phyloP scores from a whole-genome alignment of 768 basidiomycete species.

The Tricholomella constricta region DNA sequence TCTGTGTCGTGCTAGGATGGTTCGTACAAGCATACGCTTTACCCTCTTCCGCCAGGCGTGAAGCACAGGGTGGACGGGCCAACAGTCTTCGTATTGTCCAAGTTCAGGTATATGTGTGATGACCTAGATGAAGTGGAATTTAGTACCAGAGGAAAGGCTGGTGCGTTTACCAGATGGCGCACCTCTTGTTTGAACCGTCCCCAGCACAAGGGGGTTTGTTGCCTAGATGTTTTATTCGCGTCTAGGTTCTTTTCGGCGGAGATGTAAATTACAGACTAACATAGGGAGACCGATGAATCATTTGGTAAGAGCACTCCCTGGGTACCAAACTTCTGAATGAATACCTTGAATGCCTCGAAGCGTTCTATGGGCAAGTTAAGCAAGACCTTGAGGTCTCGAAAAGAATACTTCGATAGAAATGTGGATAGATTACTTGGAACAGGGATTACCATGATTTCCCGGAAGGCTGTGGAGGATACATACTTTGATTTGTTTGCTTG shows the following conservation, averaged over 20 bases:
- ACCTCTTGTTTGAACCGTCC: not conserved
- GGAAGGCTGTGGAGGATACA: not conserved
- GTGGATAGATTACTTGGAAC: not conserved
- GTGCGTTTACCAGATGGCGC: not conserved
- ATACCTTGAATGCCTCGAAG: conserved; percentile 1
- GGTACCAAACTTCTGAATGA: not conserved
- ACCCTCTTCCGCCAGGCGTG: not conserved
- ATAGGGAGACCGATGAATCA: too few species aligned
- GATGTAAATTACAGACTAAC: not conserved
- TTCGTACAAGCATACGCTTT: too few species aligned
- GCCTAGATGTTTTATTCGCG: not conserved
- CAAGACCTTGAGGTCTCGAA: not conserved
- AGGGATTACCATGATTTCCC: not conserved
- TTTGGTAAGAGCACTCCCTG: not conserved
- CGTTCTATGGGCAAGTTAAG: not conserved
- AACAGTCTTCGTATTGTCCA: not conserved
- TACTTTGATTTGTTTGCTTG: not conserved
- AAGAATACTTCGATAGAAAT: not conserved
- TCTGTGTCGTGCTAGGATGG: too few species aligned
- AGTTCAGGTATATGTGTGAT: not conserved
- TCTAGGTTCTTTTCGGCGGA: not conserved
- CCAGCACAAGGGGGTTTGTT: not conserved
- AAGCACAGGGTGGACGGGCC: not conserved
- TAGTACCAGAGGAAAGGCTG: too few species aligned
- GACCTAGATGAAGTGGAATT: not conserved